These are phyloP conservation scores for Arabidopsis arenosa DNA, from an alignment of 345 rosid species.

Conservation along the genomic window DNA sequence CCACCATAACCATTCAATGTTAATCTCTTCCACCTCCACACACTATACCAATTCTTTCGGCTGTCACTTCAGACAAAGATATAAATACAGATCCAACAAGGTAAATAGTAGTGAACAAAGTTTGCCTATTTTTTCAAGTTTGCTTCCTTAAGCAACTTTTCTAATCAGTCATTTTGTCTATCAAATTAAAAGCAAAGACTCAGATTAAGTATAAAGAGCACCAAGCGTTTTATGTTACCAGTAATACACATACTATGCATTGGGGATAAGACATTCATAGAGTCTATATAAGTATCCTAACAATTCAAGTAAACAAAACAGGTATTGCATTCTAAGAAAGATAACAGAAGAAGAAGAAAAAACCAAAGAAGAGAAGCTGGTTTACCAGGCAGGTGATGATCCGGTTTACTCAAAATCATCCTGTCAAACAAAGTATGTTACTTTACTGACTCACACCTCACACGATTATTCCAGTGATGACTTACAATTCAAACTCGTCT, in stretches of 20 bases:
- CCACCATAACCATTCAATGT: constrained; percentile 26
- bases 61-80: constrained; percentile 1
- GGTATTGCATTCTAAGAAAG: constrained; percentile 36
- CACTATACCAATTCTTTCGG: background rate
- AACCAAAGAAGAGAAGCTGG: constrained; percentile 33
- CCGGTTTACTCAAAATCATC: constrained; percentile 22
- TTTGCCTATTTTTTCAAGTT: constrained; percentile 14
- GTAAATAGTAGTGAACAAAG: background rate
- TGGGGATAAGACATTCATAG: constrained; percentile 27
- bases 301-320: constrained; percentile 26
- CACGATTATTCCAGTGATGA: constrained; percentile 10
- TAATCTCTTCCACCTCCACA: constrained; percentile 16
- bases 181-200: constrained; percentile 6
- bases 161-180: constrained; percentile 15
- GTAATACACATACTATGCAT: constrained; percentile 43
- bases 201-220: constrained; percentile 29
- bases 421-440: constrained; percentile 14
- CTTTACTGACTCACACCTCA: background rate
- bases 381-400: constrained; percentile 31
- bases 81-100: constrained; percentile 24
- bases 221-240: constrained; percentile 31
- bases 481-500: constrained; percentile 89
- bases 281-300: constrained; percentile 38
- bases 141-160: constrained; percentile 10
- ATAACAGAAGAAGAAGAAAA: constrained; percentile 16